Conservation (phyloP, 192 early-diverging fungal genomes). For the Backusella psychrophila region DNA sequence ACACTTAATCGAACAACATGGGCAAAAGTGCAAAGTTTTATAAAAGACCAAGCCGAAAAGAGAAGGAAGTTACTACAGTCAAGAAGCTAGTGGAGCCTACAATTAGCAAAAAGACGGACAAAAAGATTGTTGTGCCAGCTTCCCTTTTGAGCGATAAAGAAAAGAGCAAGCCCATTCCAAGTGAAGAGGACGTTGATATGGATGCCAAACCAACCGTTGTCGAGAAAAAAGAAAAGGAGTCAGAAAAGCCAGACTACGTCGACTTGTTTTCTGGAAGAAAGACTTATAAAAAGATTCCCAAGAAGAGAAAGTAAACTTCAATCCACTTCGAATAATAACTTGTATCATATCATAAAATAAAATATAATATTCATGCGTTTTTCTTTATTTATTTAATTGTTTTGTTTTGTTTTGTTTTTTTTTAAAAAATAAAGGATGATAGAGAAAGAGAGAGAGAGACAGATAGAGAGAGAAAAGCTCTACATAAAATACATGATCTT, state of each 20-base stretch:
- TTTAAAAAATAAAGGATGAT: not conserved
- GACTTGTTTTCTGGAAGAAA: conserved; percentile 34
- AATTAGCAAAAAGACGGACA: not conserved
- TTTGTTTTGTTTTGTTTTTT: not conserved
- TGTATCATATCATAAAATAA: not conserved
- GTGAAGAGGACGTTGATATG: conserved; percentile 11
- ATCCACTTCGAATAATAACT: not conserved
- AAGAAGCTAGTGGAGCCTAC: conserved; percentile 31
- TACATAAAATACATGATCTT: conserved; percentile 35
- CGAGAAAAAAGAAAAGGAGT: not conserved
- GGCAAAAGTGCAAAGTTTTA: conserved; percentile 70
- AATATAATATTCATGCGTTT: not conserved
- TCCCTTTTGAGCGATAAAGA: not conserved
- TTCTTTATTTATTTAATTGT: not conserved
- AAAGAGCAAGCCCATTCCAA: not conserved
- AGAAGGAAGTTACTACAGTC: conserved; percentile 51
- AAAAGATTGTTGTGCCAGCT: not conserved
- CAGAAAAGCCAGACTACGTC: conserved; percentile 31
- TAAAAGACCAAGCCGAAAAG: conserved; percentile 62
- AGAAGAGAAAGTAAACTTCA: conserved; percentile 11
- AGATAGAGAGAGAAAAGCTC: too few relatives aligned
- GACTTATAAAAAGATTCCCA: conserved; percentile 27
- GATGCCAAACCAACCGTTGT: not conserved
- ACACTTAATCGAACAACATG: conserved; percentile 36
- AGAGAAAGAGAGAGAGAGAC: not conserved